Evolutionary conservation across 2,329 filamentous ascomycete species (phyloP), one percentile per base, ranked within the genome.

Genomic region (Aspergillus quadricinctus): DNA sequence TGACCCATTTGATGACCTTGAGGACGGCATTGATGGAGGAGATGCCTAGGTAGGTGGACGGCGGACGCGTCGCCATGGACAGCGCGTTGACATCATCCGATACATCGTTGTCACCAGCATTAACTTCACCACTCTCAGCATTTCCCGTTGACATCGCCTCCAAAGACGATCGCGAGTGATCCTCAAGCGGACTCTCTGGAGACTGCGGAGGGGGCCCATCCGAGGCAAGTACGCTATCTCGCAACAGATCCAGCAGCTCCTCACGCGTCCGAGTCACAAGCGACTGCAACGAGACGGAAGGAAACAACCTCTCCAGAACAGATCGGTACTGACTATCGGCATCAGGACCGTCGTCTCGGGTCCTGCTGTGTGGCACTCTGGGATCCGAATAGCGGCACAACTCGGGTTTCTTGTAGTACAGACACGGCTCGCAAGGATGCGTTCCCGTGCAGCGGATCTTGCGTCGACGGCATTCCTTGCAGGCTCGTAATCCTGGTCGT

Each of bases 371-470:
- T 7, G 88, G 90, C 1, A 88, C 87, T n/a, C 88, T 81, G 61
- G 89, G 88, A 74, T 91, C 90, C 61, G 89, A 85, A 71, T 92
- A 92, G 64, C 84, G 85, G 69, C 89, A 92, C 53, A 84, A 79
- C 70, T 91, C 88, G 2, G 88, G 86, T 59, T 88, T 88, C 53
- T 88, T 84, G 69, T 90, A 91, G 69, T 88, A 91, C 54, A 88
- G 82, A 69, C 89, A 92, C 70, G 91, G 88, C 29, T 88, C 87
- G 69, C 89, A 92, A 4, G 89, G 89, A 67, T 89, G 86, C 60
- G 86, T 82, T 57, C 89, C 89, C 75, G 91, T 88, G 68, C 89
- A 92, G 60, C 88, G 85, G 48, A 92, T 92, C 73, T 92, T 92
- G 58, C 89, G 82, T 59, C 88, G 81, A 69, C 90, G 87, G 75